Evolutionary conservation across 2,329 filamentous ascomycete species (phyloP), one percentile per base, ranked within the genome.

Genomic region (Arthrobotrys sphaeroides): DNA sequence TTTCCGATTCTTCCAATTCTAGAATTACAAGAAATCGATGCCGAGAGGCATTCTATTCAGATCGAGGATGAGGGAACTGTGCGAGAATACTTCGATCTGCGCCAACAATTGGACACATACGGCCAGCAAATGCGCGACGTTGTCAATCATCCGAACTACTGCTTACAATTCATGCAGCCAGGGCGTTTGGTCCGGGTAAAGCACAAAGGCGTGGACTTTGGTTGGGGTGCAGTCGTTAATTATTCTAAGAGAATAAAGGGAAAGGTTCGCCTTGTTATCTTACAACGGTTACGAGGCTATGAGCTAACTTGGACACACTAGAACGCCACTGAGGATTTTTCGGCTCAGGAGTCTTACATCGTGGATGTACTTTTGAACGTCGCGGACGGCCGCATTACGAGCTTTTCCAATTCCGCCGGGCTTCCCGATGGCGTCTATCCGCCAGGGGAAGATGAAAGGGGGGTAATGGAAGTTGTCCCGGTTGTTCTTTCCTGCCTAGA

Each of bases 21-120:
- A 86, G 90, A 96, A 78, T 85, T 98, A 73, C 88, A 89, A 81
- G 87, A 91, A 51, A 84, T 97, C 31, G 93, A 97, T 82, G 87
- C 88, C 73, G 88, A 94, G 82, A 88, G 89, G 76, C 88, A 91
- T 60, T 86, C 86, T 49, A 89, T 94, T 83, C 85, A 87, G 55
- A 97, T 99, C 77, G 86, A 91, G 0, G 93, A 98, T 80, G 95
- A 99, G 83, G 86, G 88, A 3, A 93, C 90, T 0, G 91, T 99
- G 82, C 93, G 94, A 81, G 94, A 98, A 77, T 99, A 99, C 83
- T 97, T 96, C 82, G 91, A 93, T 59, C 85, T 98, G 47, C 88
- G 94, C 70, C 90, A 96, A 80, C 92, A 96, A 79, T 86, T 99
- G 31, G 90, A 92, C 75, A 87, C 86, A 2, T 96, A 95, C 81